Evolutionary conservation across 2,329 filamentous ascomycete species (phyloP).

Genomic region (Venturia pyrina): DNA sequence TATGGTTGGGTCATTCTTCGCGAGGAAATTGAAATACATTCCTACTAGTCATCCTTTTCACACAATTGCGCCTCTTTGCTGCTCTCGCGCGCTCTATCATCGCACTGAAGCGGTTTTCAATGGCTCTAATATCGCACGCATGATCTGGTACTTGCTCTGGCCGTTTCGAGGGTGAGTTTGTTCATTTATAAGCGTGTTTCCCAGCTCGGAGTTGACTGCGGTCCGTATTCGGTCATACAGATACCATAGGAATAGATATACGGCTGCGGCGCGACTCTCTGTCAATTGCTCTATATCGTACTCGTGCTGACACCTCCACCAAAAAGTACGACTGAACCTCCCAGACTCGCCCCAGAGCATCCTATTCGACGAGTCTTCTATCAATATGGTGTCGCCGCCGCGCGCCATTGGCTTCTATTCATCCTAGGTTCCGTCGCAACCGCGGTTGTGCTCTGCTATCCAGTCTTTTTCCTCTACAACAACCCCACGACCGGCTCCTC

Average conservation of each 20-base stretch:
- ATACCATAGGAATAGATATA: neutral
- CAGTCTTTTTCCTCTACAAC: constrained; percentile 64
- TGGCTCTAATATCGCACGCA: constrained; percentile 17
- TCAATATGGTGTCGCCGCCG: constrained; percentile 59
- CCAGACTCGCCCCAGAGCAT: constrained; percentile 52
- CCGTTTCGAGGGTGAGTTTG: constrained; percentile 61
- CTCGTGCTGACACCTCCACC: constrained; percentile 5
- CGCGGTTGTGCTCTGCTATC: constrained; percentile 61
- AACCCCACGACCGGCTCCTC: constrained; percentile 62
- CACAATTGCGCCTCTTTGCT: neutral
- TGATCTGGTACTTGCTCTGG: constrained; percentile 73
- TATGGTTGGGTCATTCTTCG: neutral
- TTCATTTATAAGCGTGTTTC: neutral
- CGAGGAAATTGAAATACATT: neutral
- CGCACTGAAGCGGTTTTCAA: neutral
- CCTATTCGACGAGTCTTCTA: constrained; percentile 56
- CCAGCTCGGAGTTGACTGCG: neutral
- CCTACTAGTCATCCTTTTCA: neutral
- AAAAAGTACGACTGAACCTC: constrained; percentile 66
- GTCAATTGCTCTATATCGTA: neutral
- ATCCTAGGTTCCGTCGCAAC: constrained; percentile 64
- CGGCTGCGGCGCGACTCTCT: too few species aligned
- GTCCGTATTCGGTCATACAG: neutral
- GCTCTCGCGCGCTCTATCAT: neutral
- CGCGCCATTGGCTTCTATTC: constrained; percentile 64